Evolutionary conservation across 768 basidiomycete species (phyloP), one percentile per base, ranked within the genome.

Genomic region (Phaffia australis): DNA sequence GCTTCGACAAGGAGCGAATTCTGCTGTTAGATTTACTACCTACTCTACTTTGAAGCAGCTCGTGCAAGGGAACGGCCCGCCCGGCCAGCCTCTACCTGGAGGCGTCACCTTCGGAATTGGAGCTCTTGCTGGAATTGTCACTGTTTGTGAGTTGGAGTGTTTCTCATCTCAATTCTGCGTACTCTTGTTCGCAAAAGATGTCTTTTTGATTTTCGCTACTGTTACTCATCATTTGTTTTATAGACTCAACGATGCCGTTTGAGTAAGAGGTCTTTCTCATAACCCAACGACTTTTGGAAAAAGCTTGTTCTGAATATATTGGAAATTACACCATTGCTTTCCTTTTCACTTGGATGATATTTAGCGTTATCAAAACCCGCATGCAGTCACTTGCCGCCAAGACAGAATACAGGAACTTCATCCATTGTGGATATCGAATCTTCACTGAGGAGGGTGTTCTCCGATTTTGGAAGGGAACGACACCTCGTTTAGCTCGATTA

Each of bases 1-100:
- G 84, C 88, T 94, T 83, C 86, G 92, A 32, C 94, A 98, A 83
- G 92, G 91, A 49, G 94, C 93, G 51, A 99, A 98, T 75, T 97
- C 92, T 5, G 92, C 95, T 14, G 84, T 98, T 35, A 83, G 94
- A 42, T 98, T 97, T 79, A 92, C 93, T 57, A 91, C 90, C 0
- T 98, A 97, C 77, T 84, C 88, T 2, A 94, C 89, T 0, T 80
- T 98, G 67, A 97, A 95, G 77, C 91, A 95, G 72, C 83, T 91
- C 70, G 89, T 91, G 0, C 90, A 90, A 73, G 87, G 90, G 27
- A 85, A 84, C 21, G 81, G 86, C 1, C 82, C 87, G 46, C 85
- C 91, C 0, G 92, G 92, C 3, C 87, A 91, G 72, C 81, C 83
- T 1, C 79, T 98, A 5, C 94, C 95, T 0, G 85, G 81, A 58